These are phyloP conservation scores for Talaromyces sp. DNA, from an alignment of 2,329 filamentous ascomycete species.

Conservation along the genomic window DNA sequence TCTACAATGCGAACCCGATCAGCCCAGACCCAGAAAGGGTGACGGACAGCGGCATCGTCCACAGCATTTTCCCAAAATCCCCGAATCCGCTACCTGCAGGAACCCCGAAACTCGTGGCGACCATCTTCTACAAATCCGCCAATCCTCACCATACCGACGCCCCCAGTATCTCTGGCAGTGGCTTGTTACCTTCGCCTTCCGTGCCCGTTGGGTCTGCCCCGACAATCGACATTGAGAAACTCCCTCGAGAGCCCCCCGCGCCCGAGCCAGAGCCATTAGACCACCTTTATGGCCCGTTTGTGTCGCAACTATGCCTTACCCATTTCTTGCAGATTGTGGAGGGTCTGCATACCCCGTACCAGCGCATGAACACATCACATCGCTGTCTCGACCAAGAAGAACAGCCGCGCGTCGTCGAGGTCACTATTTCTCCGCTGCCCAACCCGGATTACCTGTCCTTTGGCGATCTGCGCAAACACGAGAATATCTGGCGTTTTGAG, in stretches of 20 bases:
- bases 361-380: constrained; percentile 44
- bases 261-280: constrained; percentile 52
- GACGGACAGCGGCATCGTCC: constrained; percentile 42
- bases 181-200: constrained; percentile 35
- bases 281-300: constrained; percentile 51
- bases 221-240: constrained; percentile 47
- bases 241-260: constrained; percentile 51
- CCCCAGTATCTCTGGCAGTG: constrained; percentile 30
- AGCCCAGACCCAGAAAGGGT: constrained; percentile 35
- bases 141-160: constrained; percentile 42
- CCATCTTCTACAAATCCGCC: constrained; percentile 45
- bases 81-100: constrained; percentile 34
- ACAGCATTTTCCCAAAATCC: constrained; percentile 42
- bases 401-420: constrained; percentile 49
- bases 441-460: constrained; percentile 49
- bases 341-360: constrained; percentile 44
- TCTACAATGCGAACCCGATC: constrained; percentile 31
- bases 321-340: constrained; percentile 52
- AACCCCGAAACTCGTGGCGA: constrained; percentile 42
- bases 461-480: constrained; percentile 69
- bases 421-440: constrained; percentile 47
- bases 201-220: constrained; percentile 45
- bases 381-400: constrained; percentile 44
- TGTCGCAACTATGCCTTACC: constrained; percentile 52
- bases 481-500: constrained; percentile 78